Percentiles rank a stretch among this genome's conserved stretches.
Evolutionary conservation across 225 moss, liverwort and hornwort genomes (phyloP).

Genomic region (Physcomitrellopsis africana): DNA sequence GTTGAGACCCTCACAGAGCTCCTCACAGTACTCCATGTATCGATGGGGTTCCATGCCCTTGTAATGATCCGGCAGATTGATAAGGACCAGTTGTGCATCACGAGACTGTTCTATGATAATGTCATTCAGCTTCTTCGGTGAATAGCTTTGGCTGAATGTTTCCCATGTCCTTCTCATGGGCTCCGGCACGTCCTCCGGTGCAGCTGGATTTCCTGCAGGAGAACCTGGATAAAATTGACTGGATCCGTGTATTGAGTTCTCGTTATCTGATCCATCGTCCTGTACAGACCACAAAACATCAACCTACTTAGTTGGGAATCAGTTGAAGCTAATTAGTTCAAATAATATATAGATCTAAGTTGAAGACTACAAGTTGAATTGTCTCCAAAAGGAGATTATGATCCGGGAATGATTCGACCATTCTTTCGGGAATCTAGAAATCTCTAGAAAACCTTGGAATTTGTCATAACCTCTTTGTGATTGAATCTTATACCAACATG

Average conservation of each 20-base stretch:
- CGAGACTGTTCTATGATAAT: conserved; percentile 59
- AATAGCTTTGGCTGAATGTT: conserved; percentile 68
- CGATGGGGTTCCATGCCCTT: conserved; percentile 62
- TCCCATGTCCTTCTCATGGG: conserved; percentile 68
- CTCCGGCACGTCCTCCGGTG: conserved; percentile 35
- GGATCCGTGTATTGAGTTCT: conserved; percentile 22
- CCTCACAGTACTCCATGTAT: conserved; percentile 75
- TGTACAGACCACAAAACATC: conserved; percentile 2
- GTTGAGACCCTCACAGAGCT: conserved; percentile 53
- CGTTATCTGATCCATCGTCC: conserved; percentile 7
- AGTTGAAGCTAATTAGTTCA: too few relatives aligned
- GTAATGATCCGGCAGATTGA: conserved; percentile 77
- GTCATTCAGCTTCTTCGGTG: conserved; percentile 56
- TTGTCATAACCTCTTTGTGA: too few relatives aligned
- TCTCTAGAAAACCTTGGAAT: too few relatives aligned
- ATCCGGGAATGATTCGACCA: too few relatives aligned
- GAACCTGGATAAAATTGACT: conserved; percentile 71
- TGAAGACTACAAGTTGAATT: too few relatives aligned
- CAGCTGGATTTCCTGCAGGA: conserved; percentile 27
- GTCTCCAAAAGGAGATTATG: too few relatives aligned
- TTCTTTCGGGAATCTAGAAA: too few relatives aligned
- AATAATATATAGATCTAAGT: too few relatives aligned
- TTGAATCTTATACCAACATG: too few relatives aligned
- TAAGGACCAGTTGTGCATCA: conserved; percentile 55
- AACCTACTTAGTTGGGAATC: background rate